phyloP scores from a whole-genome alignment of 192 early-diverging fungal species.

The Coemansia sp. region DNA sequence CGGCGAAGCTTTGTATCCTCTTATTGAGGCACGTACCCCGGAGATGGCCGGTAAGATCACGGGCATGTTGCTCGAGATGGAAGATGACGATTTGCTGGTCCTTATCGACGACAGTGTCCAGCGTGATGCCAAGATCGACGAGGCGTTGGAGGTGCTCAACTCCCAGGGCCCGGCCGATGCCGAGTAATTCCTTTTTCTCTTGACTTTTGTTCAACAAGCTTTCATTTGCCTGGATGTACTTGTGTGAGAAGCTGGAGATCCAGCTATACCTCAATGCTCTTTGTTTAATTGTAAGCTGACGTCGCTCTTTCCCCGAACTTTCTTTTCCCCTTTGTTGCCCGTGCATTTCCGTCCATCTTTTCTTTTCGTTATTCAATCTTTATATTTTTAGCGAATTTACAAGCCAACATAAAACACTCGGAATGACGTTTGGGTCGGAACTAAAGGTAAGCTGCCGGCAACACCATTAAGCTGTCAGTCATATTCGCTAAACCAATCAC shows the following conservation, averaged over 20 bases:
- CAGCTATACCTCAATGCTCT: no score
- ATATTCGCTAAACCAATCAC: neutral
- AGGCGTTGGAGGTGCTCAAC: slow-evolving; percentile 79
- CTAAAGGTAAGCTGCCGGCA: slow-evolving; percentile 32
- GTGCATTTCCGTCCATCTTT: no score
- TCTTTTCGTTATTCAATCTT: no score
- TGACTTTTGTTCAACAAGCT: neutral
- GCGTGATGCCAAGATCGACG: slow-evolving; percentile 74
- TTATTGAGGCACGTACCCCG: slow-evolving; percentile 66
- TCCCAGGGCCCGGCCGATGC: slow-evolving; percentile 22
- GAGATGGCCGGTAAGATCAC: slow-evolving; percentile 94
- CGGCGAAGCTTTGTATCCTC: slow-evolving; percentile 92
- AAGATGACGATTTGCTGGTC: slow-evolving; percentile 88
- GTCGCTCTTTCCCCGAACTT: neutral
- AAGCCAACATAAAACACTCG: neutral
- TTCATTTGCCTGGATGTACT: neutral
- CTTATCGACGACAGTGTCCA: slow-evolving; percentile 70
- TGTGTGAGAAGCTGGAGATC: no score
- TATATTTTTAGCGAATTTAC: no score
- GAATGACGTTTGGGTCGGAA: slow-evolving; percentile 51
- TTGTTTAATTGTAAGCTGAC: no score
- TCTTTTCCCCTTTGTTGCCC: no score
- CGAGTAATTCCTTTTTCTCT: slow-evolving; percentile 3
- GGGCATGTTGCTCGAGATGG: slow-evolving; percentile 99
- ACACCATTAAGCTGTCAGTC: neutral